Base-by-base conservation (phyloP, 169 alveolate species). In the Babesia bovis region DNA sequence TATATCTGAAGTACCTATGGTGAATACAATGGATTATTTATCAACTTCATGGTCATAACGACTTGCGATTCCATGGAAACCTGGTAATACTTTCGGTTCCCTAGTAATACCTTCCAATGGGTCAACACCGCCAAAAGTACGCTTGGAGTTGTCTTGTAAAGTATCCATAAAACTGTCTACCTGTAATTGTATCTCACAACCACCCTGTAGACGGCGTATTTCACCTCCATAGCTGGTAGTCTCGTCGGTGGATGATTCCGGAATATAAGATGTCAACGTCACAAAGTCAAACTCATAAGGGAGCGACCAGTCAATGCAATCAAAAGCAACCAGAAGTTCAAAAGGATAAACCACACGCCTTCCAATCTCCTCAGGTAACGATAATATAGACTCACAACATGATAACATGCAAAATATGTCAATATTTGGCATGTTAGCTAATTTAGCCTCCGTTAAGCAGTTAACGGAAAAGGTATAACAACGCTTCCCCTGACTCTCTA, bases 261-360 rank as follows among this genome's bases (percentile, higher is more conserved):
- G 40, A 32, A 49, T 36, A 23, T 42, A 30, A 56, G 19, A 44
- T 47, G 75, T 36, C 61, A 86, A 42, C 36, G 42, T 53, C 21
- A 28, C 44, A 61, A 81, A 87, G 26, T 77, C 88, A 33, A 83
- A 84, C 40, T 60, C 36, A 32, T 84, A 83, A 15, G 60, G 67
- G 15, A 59, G 38, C 19, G 87, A 53, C 93, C 93, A 88, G 0
- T 83, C 84, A 4, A 88, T 2, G 38, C 74, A 58, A 19, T 59
- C 85, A 36, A 81, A 57, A 4, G 90, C 91, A 25, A 88, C 81
- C 38, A 88, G 83, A 9, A 88, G 69, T 59, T 88, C 93, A 56
- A 57, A 88, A 2, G 93, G 90, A 38, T 35, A 65, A 15, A 87
- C 85, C 17, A 81, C 53, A 38, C 71, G 42, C 49, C 82, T 71